Base-by-base conservation (phyloP, 2,329 filamentous ascomycete species). In the Akanthomyces dipterigenus region DNA sequence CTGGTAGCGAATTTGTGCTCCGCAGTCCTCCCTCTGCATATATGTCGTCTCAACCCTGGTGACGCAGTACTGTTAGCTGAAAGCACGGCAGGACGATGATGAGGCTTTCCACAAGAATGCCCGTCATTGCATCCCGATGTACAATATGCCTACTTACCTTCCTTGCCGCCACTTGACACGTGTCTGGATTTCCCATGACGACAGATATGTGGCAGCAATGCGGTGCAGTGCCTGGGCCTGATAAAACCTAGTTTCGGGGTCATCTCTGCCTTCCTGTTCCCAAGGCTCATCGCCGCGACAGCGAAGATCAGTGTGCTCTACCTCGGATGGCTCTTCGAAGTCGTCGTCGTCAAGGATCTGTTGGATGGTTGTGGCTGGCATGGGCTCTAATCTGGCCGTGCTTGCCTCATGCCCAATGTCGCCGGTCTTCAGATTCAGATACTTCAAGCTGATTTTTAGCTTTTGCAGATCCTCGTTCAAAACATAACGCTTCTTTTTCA, bases 321-420 rank as follows among this genome's bases (percentile, higher is more conserved):
- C 14, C 14, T 31, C 7, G 2, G 8, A 5, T 12, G 20, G 22
- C 11, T 26, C 20, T 14, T 11, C 16, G 4, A 34, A 12, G 7
- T 9, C 18, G 28, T 3, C n/a, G 4, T 34, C 12, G 3, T 16
- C 16, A 3, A 26, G 48, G 1, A 9, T 28, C 36, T n/a, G 22
- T 36, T n/a, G 20, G 36, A 54, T 4, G 18, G 12, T 28, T 3
- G 1, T 2, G 22, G 16, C 22, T 14, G 51, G 8, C 51, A 42
- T 54, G 14, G 51, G 51, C 36, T 28, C 51, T 36, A 54, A 14
- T 34, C 36, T 42, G 51, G 51, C 51, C 22, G 51, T 26, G 51
- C 51, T 36, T 36, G 16, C 7, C 4, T 2, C 7, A 7, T n/a
- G 4, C 7, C 16, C 51, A 11, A 54, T 42, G 36, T 54, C 36